Conservation (phyloP, 805 yeast species). For the Ogataea nakhonphanomensis region DNA sequence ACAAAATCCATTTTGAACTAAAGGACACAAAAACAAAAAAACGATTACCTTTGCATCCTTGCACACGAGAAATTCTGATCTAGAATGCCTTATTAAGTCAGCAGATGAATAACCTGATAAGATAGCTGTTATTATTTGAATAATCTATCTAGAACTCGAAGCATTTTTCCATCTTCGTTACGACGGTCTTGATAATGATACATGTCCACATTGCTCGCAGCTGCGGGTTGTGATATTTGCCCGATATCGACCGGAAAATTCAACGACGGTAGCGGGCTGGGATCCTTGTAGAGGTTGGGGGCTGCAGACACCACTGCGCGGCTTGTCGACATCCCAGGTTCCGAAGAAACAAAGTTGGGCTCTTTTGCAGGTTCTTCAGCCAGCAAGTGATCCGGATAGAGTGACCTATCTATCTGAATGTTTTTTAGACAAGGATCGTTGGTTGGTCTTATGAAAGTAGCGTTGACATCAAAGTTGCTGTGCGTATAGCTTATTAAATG, state of each 20-base stretch:
- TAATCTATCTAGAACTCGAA: constrained; percentile 12
- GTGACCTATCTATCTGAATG: constrained; percentile 14
- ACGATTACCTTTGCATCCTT: constrained; percentile 2
- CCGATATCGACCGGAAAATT: background rate
- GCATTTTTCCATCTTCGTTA: constrained; percentile 17
- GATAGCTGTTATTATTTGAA: constrained; percentile 8
- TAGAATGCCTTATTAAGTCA: too few relatives aligned
- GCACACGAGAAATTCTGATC: background rate
- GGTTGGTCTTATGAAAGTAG: constrained; percentile 38
- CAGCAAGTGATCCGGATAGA: constrained; percentile 20
- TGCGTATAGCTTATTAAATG: constrained; percentile 59
- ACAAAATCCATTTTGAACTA: constrained; percentile 28
- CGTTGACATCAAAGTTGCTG: constrained; percentile 10
- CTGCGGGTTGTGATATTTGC: background rate
- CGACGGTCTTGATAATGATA: constrained; percentile 3
- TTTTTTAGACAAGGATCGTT: constrained; percentile 38
- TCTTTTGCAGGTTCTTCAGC: background rate
- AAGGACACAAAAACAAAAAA: constrained; percentile 4
- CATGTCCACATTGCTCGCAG: background rate
- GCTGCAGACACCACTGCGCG: too few relatives aligned
- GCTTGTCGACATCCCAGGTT: too few relatives aligned
- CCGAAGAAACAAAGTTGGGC: background rate
- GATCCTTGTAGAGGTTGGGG: too few relatives aligned
- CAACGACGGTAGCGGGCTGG: too few relatives aligned
- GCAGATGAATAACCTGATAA: background rate